A percentile compares a stretch with the other conserved stretches of the same genome.
Conservation (phyloP, 768 basidiomycete species). For the Sporobolomyces phaffii region DNA sequence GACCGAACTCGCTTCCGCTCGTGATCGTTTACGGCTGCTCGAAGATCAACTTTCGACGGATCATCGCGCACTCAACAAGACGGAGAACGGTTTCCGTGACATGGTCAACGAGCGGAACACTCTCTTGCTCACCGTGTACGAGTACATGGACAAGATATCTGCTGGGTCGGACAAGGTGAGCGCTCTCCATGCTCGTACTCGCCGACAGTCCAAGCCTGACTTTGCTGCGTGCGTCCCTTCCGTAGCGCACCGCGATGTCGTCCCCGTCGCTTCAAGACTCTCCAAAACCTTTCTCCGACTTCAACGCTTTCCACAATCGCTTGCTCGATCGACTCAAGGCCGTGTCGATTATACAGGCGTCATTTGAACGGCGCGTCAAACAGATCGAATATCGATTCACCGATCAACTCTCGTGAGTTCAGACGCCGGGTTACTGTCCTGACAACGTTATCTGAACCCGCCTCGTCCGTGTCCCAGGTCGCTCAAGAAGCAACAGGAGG, state of each 20-base stretch:
- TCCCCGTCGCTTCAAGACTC: conserved; percentile 49
- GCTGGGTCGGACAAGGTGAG: conserved; percentile 82
- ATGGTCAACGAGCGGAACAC: conserved; percentile 91
- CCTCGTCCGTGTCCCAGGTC: conserved; percentile 46
- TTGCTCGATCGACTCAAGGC: conserved; percentile 78
- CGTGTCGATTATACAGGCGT: conserved; percentile 71
- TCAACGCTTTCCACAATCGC: conserved; percentile 88
- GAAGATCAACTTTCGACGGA: conserved; percentile 76
- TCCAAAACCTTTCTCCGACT: conserved; percentile 78
- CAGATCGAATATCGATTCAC: conserved; percentile 66
- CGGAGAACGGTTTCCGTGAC: conserved; percentile 78
- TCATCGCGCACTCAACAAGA: conserved; percentile 62
- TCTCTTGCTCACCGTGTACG: conserved; percentile 81
- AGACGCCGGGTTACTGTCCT: too few species aligned
- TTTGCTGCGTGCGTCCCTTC: conserved; percentile 22
- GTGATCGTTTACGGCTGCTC: conserved; percentile 62
- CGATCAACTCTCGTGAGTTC: conserved; percentile 60
- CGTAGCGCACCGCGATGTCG: conserved; percentile 15
- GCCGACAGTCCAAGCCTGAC: conserved; percentile 46
- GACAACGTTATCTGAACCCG: too few species aligned
- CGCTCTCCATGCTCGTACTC: too few species aligned
- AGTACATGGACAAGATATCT: conserved; percentile 88
- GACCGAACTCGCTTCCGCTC: conserved; percentile 58
- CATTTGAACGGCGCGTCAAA: conserved; percentile 79
- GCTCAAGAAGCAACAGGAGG: conserved; percentile 79